phyloP scores from a whole-genome alignment of 768 basidiomycete species.

The Amanita polypyramis region DNA sequence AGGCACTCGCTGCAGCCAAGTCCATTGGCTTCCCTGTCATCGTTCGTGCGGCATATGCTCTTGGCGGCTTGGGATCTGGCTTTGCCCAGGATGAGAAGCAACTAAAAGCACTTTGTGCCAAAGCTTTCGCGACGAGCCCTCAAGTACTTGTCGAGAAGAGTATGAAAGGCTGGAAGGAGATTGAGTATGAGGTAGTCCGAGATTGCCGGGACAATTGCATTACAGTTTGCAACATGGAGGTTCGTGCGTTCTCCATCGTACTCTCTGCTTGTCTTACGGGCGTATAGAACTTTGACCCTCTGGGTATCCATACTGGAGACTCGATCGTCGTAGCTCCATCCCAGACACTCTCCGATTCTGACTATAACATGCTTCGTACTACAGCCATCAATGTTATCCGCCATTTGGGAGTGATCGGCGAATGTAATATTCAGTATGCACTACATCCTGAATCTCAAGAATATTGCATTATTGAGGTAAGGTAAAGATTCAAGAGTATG shows the following conservation, averaged over 20 bases:
- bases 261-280: neutral
- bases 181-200: constrained; percentile 97
- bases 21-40: constrained; percentile 93
- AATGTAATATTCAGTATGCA: constrained; percentile 99
- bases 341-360: constrained; percentile 96
- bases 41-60: constrained; percentile 91
- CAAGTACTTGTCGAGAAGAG: constrained; percentile 99
- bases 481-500: constrained; percentile 1
- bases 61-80: constrained; percentile 91
- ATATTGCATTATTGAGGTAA: constrained; percentile 96
- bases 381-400: constrained; percentile 98
- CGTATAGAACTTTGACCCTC: constrained; percentile 93
- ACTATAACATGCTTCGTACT: constrained; percentile 98
- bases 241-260: constrained; percentile 25
- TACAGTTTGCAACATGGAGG: constrained; percentile 99
- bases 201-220: constrained; percentile 98
- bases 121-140: constrained; percentile 95
- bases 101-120: constrained; percentile 77
- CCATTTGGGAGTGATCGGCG: constrained; percentile 95
- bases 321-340: constrained; percentile 98
- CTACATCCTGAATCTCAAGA: constrained; percentile 91
- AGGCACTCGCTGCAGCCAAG: constrained; percentile 74
- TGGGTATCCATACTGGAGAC: constrained; percentile 97
- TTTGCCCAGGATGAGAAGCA: constrained; percentile 95
- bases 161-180: constrained; percentile 99